Evolutionary conservation across 2,329 filamentous ascomycete species (phyloP).

Genomic region (Leptographium lundbergii): DNA sequence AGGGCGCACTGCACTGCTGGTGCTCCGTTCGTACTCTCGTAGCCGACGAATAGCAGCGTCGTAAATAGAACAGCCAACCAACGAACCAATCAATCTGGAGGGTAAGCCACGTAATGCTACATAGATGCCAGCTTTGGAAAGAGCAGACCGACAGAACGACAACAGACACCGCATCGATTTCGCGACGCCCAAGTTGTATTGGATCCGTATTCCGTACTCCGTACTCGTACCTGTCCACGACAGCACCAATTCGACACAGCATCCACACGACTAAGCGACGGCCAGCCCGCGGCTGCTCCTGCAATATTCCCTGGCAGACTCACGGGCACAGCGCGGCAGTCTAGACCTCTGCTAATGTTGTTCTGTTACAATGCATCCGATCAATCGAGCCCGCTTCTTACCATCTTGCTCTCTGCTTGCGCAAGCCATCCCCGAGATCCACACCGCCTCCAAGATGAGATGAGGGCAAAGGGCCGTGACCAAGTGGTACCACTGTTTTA

Average conservation of each 20-base stretch:
- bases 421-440: background rate
- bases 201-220: too few species aligned
- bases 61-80: background rate
- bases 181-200: background rate
- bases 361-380: background rate
- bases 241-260: background rate
- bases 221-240: background rate
- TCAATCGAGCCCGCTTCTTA: background rate
- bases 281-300: background rate
- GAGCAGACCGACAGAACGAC: background rate
- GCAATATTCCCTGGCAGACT: background rate
- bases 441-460: background rate
- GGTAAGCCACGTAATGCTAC: background rate
- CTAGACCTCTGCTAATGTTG: background rate
- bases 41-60: background rate
- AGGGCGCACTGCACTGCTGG: background rate
- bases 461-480: background rate
- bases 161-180: background rate
- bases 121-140: background rate
- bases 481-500: background rate
- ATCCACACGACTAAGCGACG: background rate
- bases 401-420: background rate
- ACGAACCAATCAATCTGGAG: background rate
- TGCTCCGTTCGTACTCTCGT: background rate
- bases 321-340: background rate